Percentiles rank a stretch among this genome's conserved stretches.
These are phyloP conservation scores for Phytophthora fragariae DNA, from an alignment of 352 stramenopile species.

Conservation along the genomic window DNA sequence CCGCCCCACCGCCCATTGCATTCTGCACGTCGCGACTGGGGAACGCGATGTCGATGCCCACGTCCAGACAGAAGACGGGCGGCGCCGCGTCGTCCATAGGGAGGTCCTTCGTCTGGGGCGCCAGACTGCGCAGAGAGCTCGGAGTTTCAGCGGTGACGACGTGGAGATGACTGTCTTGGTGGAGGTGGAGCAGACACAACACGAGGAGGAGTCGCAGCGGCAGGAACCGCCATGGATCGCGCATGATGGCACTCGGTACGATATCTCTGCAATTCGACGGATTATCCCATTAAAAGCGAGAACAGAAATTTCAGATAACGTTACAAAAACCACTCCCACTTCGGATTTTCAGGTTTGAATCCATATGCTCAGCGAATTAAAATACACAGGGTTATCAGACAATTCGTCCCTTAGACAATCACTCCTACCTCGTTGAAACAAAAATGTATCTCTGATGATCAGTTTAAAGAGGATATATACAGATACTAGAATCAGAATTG, in stretches of 20 bases:
- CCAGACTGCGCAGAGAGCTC: constrained; percentile 9
- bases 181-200: background rate
- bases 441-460: no score
- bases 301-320: no score
- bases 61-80: constrained; percentile 54
- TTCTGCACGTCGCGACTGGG: constrained; percentile 32
- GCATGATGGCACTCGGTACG: constrained; percentile 5
- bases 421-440: no score
- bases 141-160: background rate
- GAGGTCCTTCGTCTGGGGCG: constrained; percentile 3
- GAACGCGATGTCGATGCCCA: constrained; percentile 57
- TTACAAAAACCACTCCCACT: no score
- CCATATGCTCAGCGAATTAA: no score
- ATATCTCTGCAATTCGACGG: background rate
- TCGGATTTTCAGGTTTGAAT: no score
- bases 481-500: no score
- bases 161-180: background rate
- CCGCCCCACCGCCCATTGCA: constrained; percentile 24
- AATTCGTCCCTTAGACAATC: no score
- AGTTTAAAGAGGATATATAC: no score
- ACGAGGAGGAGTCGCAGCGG: constrained; percentile 7
- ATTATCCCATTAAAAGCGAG: background rate
- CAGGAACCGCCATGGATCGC: constrained; percentile 6
- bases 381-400: no score
- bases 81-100: constrained; percentile 16